A percentile compares a stretch with the other conserved stretches of the same genome.
Evolutionary conservation across 345 rosid genomes (phyloP).

Genomic region (Populus pruinosa): DNA sequence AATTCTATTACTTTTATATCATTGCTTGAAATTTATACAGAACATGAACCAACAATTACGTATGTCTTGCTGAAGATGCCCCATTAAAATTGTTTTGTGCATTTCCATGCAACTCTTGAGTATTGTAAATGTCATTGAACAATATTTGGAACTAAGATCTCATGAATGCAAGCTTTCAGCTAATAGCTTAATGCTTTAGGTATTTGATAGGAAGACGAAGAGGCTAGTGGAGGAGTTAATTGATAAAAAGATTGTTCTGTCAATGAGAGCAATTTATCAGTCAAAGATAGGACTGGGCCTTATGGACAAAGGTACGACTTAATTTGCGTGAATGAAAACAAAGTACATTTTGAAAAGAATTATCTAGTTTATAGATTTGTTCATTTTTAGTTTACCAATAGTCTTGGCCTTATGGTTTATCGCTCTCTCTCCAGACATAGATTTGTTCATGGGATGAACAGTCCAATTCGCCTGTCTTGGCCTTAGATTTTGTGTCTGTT

Average conservation of each 20-base stretch:
- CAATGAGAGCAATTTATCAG: slow-evolving; percentile 95
- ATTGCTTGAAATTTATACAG: not conserved
- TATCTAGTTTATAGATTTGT: not conserved
- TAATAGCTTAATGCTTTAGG: slow-evolving; percentile 45
- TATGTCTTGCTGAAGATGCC: not conserved
- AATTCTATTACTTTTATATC: too few relatives aligned
- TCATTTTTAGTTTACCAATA: not conserved
- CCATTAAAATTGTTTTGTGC: not conserved
- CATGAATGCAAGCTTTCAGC: slow-evolving; percentile 9
- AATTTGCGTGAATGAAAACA: not conserved
- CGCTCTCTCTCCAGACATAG: not conserved
- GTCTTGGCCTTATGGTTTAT: not conserved
- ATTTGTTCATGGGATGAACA: not conserved
- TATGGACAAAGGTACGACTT: slow-evolving; percentile 65
- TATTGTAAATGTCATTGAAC: not conserved
- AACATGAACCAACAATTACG: not conserved
- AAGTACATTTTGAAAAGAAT: not conserved
- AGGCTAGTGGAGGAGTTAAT: slow-evolving; percentile 91
- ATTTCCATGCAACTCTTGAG: not conserved
- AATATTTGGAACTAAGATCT: not conserved
- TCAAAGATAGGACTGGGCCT: slow-evolving; percentile 84
- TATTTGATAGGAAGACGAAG: slow-evolving; percentile 72
- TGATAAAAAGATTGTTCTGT: slow-evolving; percentile 75
- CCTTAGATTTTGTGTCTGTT: not conserved
- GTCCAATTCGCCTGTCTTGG: not conserved